Conservation (phyloP, 2,329 filamentous ascomycete species). For the Fusarium sp. region DNA sequence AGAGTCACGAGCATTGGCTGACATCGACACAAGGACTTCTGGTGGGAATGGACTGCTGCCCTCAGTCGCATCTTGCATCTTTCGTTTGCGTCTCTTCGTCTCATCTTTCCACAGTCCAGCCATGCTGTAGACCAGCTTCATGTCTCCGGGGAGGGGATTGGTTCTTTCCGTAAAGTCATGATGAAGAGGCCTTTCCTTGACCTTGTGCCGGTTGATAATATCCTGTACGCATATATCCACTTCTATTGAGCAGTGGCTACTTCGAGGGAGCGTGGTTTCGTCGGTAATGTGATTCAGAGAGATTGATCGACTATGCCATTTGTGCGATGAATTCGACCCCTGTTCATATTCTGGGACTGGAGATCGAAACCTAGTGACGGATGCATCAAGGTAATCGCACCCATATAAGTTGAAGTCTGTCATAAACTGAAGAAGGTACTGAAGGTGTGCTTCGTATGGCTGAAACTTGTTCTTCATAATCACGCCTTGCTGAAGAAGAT, state of each 20-base stretch:
- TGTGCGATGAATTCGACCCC: constrained; percentile 66
- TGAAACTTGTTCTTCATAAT: constrained; percentile 87
- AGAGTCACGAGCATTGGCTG: constrained; percentile 78
- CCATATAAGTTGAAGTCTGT: constrained; percentile 97
- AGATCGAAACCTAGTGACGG: constrained; percentile 75
- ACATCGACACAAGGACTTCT: constrained; percentile 88
- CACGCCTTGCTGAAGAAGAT: constrained; percentile 86
- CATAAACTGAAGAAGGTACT: constrained; percentile 97
- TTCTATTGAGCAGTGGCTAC: constrained; percentile 89
- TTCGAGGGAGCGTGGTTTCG: constrained; percentile 72
- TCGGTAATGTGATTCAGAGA: constrained; percentile 59
- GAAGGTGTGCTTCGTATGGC: constrained; percentile 92
- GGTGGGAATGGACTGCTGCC: constrained; percentile 80
- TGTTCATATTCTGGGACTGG: constrained; percentile 78
- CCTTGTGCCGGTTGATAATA: constrained; percentile 82
- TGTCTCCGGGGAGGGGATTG: constrained; percentile 68
- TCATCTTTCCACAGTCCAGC: constrained; percentile 93
- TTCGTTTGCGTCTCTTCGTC: constrained; percentile 77
- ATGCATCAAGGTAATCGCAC: constrained; percentile 83
- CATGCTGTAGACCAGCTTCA: constrained; percentile 94
- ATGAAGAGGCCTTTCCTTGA: constrained; percentile 81
- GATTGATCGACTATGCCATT: constrained; percentile 84
- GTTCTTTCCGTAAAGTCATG: constrained; percentile 84
- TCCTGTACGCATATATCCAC: constrained; percentile 89
- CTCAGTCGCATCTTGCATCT: constrained; percentile 70